A percentile compares a stretch with the other conserved stretches of the same genome.
Evolutionary conservation across 352 stramenopile genomes (phyloP).

Genomic region (Phytopythium ostracodes): DNA sequence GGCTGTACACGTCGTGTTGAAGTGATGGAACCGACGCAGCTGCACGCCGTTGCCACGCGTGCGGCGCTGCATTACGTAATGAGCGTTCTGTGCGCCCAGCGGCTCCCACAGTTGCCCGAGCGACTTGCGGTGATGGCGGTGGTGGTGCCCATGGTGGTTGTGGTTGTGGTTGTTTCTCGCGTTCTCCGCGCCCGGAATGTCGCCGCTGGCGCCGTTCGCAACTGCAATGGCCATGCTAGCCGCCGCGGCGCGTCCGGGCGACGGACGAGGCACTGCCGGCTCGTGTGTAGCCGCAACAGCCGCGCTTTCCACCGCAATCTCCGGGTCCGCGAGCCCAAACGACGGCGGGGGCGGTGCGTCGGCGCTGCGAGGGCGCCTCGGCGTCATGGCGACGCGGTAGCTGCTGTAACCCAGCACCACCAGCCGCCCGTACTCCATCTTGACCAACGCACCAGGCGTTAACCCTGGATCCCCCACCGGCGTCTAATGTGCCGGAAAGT

Average conservation of each 20-base stretch:
- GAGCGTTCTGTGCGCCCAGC: constrained; percentile 67
- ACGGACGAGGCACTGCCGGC: constrained; percentile 6
- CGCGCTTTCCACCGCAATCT: background rate
- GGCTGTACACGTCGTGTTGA: constrained; percentile 18
- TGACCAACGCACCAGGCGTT: background rate
- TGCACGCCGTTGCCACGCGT: constrained; percentile 45
- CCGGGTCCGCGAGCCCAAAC: constrained; percentile 31
- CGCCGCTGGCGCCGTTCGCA: background rate
- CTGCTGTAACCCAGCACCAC: constrained; percentile 83
- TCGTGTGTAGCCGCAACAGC: constrained; percentile 6
- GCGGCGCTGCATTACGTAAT: constrained; percentile 52
- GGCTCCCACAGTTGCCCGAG: constrained; percentile 67
- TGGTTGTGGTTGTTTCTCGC: background rate
- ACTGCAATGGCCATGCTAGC: background rate
- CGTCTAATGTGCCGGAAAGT: background rate
- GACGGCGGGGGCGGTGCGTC: constrained; percentile 14
- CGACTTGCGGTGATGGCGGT: constrained; percentile 29
- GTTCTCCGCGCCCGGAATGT: background rate
- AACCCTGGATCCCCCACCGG: background rate
- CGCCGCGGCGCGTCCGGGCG: constrained; percentile 3
- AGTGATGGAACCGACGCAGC: constrained; percentile 56
- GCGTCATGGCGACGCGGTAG: constrained; percentile 61
- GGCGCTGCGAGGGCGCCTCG: constrained; percentile 19
- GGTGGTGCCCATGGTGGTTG: background rate
- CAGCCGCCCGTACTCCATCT: constrained; percentile 79